Evolutionary conservation across 176 grass and related monocot genomes (phyloP).

Genomic region (Microstegium vimineum): DNA sequence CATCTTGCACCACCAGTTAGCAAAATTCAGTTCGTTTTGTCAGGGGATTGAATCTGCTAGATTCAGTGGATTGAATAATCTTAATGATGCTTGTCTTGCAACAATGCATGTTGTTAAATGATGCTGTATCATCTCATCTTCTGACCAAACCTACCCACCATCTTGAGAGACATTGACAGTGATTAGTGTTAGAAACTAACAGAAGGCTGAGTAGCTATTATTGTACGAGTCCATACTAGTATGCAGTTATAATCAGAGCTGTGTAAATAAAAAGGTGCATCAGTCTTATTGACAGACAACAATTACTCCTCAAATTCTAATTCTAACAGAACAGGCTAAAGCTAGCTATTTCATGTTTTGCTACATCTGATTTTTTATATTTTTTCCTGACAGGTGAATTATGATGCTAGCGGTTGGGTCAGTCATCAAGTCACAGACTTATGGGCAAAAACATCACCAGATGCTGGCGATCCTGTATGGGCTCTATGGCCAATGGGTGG

Average conservation of each 20-base stretch:
- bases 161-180: neutral
- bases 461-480: slow-evolving; percentile 69
- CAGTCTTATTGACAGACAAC: neutral
- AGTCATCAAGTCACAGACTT: slow-evolving; percentile 89
- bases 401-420: slow-evolving; percentile 76
- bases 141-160: no score
- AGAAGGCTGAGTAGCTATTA: neutral
- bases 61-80: no score
- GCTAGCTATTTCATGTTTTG: neutral
- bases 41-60: no score
- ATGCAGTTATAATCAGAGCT: neutral
- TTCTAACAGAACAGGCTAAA: neutral
- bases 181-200: neutral
- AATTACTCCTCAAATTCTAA: neutral
- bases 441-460: slow-evolving; percentile 93
- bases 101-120: no score
- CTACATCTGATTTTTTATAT: neutral
- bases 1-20: no score
- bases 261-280: no score
- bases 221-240: neutral
- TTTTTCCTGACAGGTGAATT: slow-evolving; percentile 67
- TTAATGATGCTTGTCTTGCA: no score
- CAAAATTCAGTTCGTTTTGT: no score
- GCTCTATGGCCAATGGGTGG: slow-evolving; percentile 96
- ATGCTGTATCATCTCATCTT: no score